phyloP scores from a whole-genome alignment of 768 basidiomycete species.

The Phanerochaete carnosa region DNA sequence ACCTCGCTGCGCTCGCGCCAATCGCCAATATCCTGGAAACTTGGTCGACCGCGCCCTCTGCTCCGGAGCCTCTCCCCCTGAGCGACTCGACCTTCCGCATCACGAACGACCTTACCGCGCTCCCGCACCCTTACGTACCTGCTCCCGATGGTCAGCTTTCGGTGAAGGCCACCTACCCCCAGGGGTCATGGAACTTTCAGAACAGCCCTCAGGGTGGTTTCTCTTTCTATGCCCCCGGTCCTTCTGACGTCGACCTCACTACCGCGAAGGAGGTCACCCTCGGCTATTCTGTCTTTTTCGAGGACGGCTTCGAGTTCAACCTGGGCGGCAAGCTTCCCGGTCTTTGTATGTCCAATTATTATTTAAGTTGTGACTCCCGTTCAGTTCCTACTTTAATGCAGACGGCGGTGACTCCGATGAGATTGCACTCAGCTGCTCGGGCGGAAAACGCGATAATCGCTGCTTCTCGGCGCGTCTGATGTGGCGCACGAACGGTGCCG shows the following conservation, averaged over 20 bases:
- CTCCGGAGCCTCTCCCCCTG: conserved; percentile 34
- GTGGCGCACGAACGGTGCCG: conserved; percentile 59
- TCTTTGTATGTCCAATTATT: conserved; percentile 42
- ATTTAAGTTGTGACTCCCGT: too few species aligned
- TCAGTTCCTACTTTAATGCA: not conserved
- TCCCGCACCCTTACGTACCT: conserved; percentile 39
- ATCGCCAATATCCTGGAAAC: conserved; percentile 25
- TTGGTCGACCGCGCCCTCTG: conserved; percentile 45
- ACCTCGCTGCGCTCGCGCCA: conserved; percentile 40
- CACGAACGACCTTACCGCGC: conserved; percentile 32
- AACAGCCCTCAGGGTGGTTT: conserved; percentile 51
- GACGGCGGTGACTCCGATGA: conserved; percentile 51
- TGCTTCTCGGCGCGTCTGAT: conserved; percentile 71
- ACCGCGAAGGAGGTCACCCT: conserved; percentile 62
- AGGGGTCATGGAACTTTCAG: conserved; percentile 51
- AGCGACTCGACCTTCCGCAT: conserved; percentile 44
- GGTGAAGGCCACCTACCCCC: conserved; percentile 51
- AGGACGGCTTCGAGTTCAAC: conserved; percentile 53
- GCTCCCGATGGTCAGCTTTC: conserved; percentile 50
- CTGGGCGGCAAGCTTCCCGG: conserved; percentile 69
- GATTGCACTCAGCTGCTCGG: conserved; percentile 54
- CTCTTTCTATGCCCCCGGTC: conserved; percentile 65
- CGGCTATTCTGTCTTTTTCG: conserved; percentile 55
- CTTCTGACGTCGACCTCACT: conserved; percentile 43
- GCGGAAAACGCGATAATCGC: conserved; percentile 50